Evolutionary conservation across 1,284 basidiomycete species (phyloP).

Genomic region (Hemileia vastatrix): DNA sequence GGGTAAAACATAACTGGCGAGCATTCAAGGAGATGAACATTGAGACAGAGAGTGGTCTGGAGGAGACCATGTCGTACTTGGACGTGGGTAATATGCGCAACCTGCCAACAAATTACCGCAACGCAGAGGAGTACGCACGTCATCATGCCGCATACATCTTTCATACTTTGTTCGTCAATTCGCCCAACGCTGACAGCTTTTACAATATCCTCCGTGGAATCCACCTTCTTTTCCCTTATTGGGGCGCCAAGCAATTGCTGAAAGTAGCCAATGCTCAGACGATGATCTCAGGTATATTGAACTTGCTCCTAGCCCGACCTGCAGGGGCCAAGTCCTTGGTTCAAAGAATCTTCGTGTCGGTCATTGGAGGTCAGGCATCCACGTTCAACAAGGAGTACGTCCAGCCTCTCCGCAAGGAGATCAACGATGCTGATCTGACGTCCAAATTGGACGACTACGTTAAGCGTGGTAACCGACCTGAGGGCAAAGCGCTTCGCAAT

Average conservation of each 20-base stretch:
- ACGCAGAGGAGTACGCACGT: too few species aligned
- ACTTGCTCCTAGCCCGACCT: slow-evolving; percentile 38
- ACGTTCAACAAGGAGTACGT: slow-evolving; percentile 38
- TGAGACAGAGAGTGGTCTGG: slow-evolving; percentile 39
- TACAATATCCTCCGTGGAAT: too few species aligned
- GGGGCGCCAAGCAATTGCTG: slow-evolving; percentile 42
- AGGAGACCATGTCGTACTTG: slow-evolving; percentile 33
- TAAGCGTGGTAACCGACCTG: slow-evolving; percentile 33
- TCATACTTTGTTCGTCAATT: too few species aligned
- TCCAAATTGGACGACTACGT: slow-evolving; percentile 40
- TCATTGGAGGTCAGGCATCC: slow-evolving; percentile 33
- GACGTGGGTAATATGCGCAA: too few species aligned
- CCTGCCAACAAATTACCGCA: too few species aligned
- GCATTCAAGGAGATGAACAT: slow-evolving; percentile 40
- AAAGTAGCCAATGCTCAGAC: slow-evolving; percentile 39
- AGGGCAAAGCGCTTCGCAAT: slow-evolving; percentile 29
- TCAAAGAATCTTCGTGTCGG: slow-evolving; percentile 37
- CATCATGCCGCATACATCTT: too few species aligned
- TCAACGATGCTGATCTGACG: slow-evolving; percentile 33
- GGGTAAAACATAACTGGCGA: slow-evolving; percentile 32
- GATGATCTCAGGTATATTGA: slow-evolving; percentile 38
- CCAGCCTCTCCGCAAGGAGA: slow-evolving; percentile 34
- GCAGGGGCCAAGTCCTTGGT: slow-evolving; percentile 42
- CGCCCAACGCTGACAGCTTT: too few species aligned
- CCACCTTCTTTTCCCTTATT: slow-evolving; percentile 41